Percentiles rank a stretch among this genome's conserved stretches.
These are phyloP conservation scores for Fusarium globosum DNA, from an alignment of 2,329 filamentous ascomycete genomes.

Conservation along the genomic window DNA sequence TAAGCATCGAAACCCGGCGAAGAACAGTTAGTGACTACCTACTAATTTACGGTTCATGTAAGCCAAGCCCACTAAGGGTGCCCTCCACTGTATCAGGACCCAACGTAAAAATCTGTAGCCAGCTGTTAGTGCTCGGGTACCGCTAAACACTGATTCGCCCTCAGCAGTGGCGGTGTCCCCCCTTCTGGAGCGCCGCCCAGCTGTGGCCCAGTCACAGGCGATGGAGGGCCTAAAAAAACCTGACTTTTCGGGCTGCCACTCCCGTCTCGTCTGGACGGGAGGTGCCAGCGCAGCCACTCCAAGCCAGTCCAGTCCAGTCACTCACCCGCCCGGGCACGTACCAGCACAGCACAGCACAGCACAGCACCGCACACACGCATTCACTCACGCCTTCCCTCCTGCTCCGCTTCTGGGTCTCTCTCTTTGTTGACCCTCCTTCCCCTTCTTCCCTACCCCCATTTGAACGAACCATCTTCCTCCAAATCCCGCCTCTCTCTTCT, in stretches of 20 bases:
- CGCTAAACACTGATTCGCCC: conserved; percentile 32
- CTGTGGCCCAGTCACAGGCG: conserved; percentile 31
- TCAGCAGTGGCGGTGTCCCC: conserved; percentile 43
- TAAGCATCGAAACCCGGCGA: conserved; percentile 47
- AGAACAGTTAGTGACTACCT: conserved; percentile 12
- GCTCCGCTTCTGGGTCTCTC: conserved; percentile 29
- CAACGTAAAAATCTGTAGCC: conserved; percentile 27
- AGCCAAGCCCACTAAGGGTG: conserved; percentile 17
- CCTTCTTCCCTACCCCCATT: conserved; percentile 43
- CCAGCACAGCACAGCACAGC: background rate
- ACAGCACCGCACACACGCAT: conserved; percentile 10
- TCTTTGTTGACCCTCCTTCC: conserved; percentile 44
- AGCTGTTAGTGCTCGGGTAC: conserved; percentile 46
- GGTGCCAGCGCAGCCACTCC: conserved; percentile 35
- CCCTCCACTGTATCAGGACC: conserved; percentile 38
- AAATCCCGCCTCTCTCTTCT: conserved; percentile 45
- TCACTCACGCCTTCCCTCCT: conserved; percentile 32
- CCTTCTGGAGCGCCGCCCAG: conserved; percentile 19
- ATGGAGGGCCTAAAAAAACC: conserved; percentile 42
- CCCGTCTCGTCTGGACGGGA: background rate
- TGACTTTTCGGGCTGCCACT: conserved; percentile 49
- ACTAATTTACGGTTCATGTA: background rate
- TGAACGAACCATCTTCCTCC: conserved; percentile 43
- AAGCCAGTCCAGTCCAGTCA: conserved; percentile 21
- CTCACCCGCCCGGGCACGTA: background rate